Conservation (phyloP, 108 stramenopile species). For the Skeletonema marinoi region DNA sequence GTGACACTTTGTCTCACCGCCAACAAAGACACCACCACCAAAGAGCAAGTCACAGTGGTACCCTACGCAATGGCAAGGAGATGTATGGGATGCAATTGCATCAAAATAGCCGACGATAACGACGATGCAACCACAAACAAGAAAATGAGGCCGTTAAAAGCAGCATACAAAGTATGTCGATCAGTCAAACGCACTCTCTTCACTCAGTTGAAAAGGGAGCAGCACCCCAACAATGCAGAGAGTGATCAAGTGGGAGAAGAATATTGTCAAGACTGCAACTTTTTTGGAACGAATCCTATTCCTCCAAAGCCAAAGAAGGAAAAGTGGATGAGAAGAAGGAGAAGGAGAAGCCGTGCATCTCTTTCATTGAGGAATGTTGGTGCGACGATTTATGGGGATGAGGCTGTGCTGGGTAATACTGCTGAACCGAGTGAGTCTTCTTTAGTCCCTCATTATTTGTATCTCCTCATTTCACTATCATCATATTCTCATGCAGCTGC, state of each 20-base stretch:
- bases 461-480: not conserved
- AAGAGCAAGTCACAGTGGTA: not conserved
- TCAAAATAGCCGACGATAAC: not conserved
- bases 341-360: not conserved
- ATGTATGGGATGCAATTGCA: not conserved
- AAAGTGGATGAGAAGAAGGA: not conserved
- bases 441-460: not conserved
- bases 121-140: not conserved
- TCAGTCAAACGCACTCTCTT: not conserved
- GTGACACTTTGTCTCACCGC: not conserved
- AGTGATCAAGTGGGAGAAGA: not conserved
- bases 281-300: not conserved
- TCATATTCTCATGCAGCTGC: not conserved
- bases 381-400: conserved; percentile 11
- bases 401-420: conserved; percentile 6
- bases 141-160: not conserved
- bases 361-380: not conserved
- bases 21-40: not conserved
- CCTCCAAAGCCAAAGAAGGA: not conserved
- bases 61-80: not conserved
- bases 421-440: conserved; percentile 15
- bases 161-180: not conserved
- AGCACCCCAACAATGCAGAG: not conserved
- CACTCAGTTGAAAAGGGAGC: not conserved
- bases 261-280: not conserved